Evolutionary conservation across 371 early-diverging fungal species (phyloP).

Genomic region (Apophysomyces ossiformis): DNA sequence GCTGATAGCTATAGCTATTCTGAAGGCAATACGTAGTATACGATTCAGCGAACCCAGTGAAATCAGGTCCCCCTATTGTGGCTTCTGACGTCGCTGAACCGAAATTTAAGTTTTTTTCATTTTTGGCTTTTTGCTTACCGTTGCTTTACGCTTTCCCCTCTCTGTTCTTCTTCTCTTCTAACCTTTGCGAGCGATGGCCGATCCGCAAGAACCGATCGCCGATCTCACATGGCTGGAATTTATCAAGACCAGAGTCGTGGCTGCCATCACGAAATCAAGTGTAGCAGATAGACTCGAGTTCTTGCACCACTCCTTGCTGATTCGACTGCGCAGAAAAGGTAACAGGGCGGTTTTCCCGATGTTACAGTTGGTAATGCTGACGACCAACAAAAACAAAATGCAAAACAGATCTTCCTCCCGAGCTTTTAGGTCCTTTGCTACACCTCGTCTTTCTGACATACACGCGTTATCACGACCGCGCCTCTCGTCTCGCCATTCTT

Average conservation of each 20-base stretch:
- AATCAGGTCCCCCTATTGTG: neutral
- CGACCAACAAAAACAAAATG: neutral
- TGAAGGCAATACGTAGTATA: too few species aligned
- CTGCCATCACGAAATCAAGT: constrained; percentile 55
- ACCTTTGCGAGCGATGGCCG: constrained; percentile 28
- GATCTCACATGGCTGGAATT: constrained; percentile 65
- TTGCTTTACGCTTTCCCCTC: neutral
- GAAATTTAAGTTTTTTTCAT: constrained; percentile 13
- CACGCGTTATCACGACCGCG: constrained; percentile 67
- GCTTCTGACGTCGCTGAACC: constrained; percentile 10
- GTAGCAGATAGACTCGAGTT: constrained; percentile 61
- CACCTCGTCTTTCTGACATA: constrained; percentile 62
- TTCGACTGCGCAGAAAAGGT: constrained; percentile 67
- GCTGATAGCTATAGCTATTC: too few species aligned
- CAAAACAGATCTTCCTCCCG: constrained; percentile 58
- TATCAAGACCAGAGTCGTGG: constrained; percentile 55
- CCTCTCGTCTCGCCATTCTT: constrained; percentile 62
- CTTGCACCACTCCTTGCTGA: constrained; percentile 57
- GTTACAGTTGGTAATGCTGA: constrained; percentile 2
- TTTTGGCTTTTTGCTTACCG: constrained; percentile 11
- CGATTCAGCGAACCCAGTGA: too few species aligned
- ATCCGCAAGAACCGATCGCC: constrained; percentile 42
- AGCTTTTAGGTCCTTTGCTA: constrained; percentile 58
- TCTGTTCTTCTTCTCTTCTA: constrained; percentile 2
- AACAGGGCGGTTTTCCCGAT: neutral